Base-by-base conservation (phyloP, 208 protist genomes). In the Porcisia hertigi region DNA sequence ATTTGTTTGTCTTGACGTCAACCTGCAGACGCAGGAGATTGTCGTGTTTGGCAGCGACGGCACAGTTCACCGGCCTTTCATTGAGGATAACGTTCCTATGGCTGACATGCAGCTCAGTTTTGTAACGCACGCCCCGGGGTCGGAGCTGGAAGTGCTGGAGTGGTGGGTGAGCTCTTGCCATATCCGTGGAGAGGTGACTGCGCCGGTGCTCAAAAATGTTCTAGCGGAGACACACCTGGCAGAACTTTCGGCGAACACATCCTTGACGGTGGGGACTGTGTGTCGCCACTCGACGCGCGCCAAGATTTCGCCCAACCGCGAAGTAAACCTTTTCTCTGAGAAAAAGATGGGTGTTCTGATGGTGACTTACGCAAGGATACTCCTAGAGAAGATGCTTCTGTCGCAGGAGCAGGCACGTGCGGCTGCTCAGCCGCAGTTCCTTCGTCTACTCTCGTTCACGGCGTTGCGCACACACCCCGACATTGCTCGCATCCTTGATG, bases 291-390 rank as follows among this genome's bases (percentile, higher is more conserved):
- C 73, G 14, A 52, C 69, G 2, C 77, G 82, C 11, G 63, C 55
- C n/a, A 62, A 58, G 4, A 34, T 58, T 0, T 23, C 60, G 18
- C 53, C 59, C 39, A 78, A 47, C 23, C 73, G 64, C 58, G 85
- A 89, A 20, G 69, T 43, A 49, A 84, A 79, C 71, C 43, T 84
- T 1, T 74, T 63, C 2, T 55, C 85, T 14, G 81, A 89, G 41
- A 90, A 88, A 75, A 90, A 95, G 69, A 90, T 95, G 81, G 85
- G 88, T 59, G 80, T 80, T 23, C 83, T 91, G n/a, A 91, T 97
- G 62, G 85, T 95, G 36, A 87, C 66, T 47, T 97, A 93, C 81
- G 88, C 93, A 34, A 82, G 90, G 30, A 78, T 95, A 65, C 83
- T 97, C 39, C 76, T 97, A 6, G 89, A 92, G 53, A 89, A 86